Evolutionary conservation across 1,284 basidiomycete genomes (phyloP), one percentile per base, ranked within the genome.

Genomic region (Stygiomarasmius scandens): DNA sequence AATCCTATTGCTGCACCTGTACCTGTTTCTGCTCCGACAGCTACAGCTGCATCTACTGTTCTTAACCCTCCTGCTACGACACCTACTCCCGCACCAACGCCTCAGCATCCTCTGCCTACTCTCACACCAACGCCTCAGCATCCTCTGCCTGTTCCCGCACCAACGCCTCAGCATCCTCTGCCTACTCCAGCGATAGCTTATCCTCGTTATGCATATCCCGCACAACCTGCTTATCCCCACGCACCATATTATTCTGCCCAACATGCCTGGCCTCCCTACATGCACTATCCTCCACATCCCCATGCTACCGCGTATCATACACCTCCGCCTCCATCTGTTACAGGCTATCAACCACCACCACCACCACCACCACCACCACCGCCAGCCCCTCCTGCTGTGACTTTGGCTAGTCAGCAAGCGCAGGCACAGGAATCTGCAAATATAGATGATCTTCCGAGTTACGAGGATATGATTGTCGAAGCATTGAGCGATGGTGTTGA

Each of bases 391-490:
- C 61, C 61, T 11, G 55, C 57, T 11, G 47, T 46, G 8, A 32
- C 66, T 19, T 60, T 62, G 55, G 16, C 56, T 57, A 44, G 63
- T 60, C 60, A 60, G 51, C 58, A 69, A 56, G 66, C 11, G 11
- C 52, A 64, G 60, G 65, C 60, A 22, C 61, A 63, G 44, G 73
- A 71, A 20, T 65, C 61, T 14, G 65, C 62, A 46, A 69, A 69
- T 22, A 64, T 73, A 0, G 89, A 90, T 41, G 89, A 90, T 65
- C 74, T 93, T 41, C 91, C 91, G 10, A 90, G 87, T 60, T 93
- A 93, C 59, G 90, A 93, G 65, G 90, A 92, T 62, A 93, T 93
- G 91, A 89, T 93, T 34, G 89, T 88, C 8, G 87, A 90, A 66
- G 90, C 90, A 0, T 74, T 93, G 22, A 68, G 74, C 24, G 87